phyloP scores from a whole-genome alignment of 129 eudicot species.

The Oenanthe sinensis region DNA sequence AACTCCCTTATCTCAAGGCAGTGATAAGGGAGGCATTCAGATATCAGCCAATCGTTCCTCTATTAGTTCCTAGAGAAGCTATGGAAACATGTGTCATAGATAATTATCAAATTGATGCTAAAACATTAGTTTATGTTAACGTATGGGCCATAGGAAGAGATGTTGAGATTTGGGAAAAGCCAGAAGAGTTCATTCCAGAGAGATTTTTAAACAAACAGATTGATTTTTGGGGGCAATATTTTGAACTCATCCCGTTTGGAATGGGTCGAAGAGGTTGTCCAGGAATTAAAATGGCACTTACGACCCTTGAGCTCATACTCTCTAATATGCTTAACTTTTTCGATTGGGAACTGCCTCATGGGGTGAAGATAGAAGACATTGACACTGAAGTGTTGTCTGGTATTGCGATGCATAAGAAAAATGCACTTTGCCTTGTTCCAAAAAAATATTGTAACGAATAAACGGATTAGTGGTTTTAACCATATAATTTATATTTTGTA shows the following conservation, averaged over 20 bases:
- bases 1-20: constrained; percentile 22
- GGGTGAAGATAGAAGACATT: constrained; percentile 30
- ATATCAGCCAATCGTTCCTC: constrained; percentile 26
- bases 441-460: neutral
- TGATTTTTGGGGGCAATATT: constrained; percentile 32
- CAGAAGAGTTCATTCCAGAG: constrained; percentile 32
- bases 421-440: constrained; percentile 26
- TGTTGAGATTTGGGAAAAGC: constrained; percentile 24
- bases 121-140: constrained; percentile 26
- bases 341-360: constrained; percentile 31
- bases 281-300: constrained; percentile 21
- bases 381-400: constrained; percentile 26
- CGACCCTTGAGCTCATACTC: constrained; percentile 20
- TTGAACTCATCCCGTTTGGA: constrained; percentile 26
- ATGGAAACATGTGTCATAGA: constrained; percentile 12
- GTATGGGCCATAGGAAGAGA: constrained; percentile 32
- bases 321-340: constrained; percentile 29
- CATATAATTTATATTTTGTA: too few relatives aligned
- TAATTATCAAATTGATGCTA: constrained; percentile 17
- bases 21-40: constrained; percentile 26
- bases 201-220: constrained; percentile 22
- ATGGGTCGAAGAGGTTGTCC: constrained; percentile 34
- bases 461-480: neutral
- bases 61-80: constrained; percentile 24
- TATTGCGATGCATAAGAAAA: constrained; percentile 32